Evolutionary conservation across 108 stramenopile genomes (phyloP).

Genomic region (Cyclotella baltica): DNA sequence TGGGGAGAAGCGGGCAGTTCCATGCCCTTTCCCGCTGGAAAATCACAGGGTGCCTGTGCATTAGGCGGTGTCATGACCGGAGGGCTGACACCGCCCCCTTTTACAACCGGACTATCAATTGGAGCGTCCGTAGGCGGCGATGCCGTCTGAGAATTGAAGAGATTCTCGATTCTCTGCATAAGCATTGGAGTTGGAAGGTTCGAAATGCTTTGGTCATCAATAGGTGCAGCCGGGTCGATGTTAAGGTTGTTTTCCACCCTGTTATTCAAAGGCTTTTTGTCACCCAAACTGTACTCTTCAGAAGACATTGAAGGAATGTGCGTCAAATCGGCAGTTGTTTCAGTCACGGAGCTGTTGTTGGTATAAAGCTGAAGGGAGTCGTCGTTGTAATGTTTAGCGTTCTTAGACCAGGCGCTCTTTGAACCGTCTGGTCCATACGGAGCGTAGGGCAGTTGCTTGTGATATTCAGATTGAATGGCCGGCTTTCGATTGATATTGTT

Average conservation of each 20-base stretch:
- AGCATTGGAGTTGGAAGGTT: conserved; percentile 11
- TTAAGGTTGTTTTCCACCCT: no score
- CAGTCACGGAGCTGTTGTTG: conserved; percentile 17
- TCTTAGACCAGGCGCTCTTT: not conserved
- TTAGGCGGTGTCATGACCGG: no score
- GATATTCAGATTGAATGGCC: no score
- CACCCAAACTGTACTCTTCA: conserved; percentile 10
- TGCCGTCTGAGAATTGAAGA: no score
- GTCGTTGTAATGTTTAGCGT: not conserved
- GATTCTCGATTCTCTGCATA: not conserved
- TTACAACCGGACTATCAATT: no score
- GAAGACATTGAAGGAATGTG: conserved; percentile 11
- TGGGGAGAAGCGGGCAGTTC: not conserved
- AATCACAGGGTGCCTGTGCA: not conserved
- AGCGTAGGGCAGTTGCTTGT: no score
- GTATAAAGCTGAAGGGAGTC: conserved; percentile 5
- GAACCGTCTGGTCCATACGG: not conserved
- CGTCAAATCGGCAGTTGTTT: conserved; percentile 14
- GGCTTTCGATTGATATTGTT: conserved; percentile 3
- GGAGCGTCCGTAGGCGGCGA: no score
- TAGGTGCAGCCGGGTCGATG: not conserved
- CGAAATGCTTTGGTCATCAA: not conserved
- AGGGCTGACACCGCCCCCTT: no score
- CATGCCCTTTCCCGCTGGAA: not conserved
- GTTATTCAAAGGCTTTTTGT: not conserved